These are phyloP conservation scores for Aspergillus fischeri DNA, from an alignment of 2,329 filamentous ascomycete genomes.

Conservation along the genomic window DNA sequence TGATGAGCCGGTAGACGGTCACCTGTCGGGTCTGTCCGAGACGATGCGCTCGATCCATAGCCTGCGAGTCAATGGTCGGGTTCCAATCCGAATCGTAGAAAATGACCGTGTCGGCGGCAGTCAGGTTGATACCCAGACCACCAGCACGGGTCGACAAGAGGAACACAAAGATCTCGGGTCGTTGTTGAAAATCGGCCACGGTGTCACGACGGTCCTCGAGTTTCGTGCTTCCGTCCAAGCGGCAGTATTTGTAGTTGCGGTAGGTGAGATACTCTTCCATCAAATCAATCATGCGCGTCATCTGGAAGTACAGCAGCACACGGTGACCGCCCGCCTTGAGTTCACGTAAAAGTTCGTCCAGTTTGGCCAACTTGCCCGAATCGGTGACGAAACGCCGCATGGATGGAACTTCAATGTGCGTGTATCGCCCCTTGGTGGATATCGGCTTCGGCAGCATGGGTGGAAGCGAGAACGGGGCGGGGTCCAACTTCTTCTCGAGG, in stretches of 20 bases:
- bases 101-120: slow-evolving; percentile 94
- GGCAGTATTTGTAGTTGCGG: slow-evolving; percentile 98
- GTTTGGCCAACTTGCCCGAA: slow-evolving; percentile 88
- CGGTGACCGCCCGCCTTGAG: slow-evolving; percentile 91
- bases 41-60: slow-evolving; percentile 98
- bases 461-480: slow-evolving; percentile 50
- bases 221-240: slow-evolving; percentile 94
- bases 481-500: slow-evolving; percentile 67
- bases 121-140: slow-evolving; percentile 96
- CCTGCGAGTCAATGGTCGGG: slow-evolving; percentile 95
- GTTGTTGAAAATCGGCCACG: slow-evolving; percentile 91
- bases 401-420: slow-evolving; percentile 85
- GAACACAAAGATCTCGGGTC: slow-evolving; percentile 95
- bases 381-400: slow-evolving; percentile 98
- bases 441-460: slow-evolving; percentile 76
- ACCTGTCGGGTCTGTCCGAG: slow-evolving; percentile 94
- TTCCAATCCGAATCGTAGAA: slow-evolving; percentile 99
- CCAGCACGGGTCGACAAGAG: slow-evolving; percentile 91
- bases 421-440: slow-evolving; percentile 78
- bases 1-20: slow-evolving; percentile 96
- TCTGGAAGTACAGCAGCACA: slow-evolving; percentile 98
- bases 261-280: slow-evolving; percentile 99
- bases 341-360: slow-evolving; percentile 80
- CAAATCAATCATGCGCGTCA: slow-evolving; percentile 99
- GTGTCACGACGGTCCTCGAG: slow-evolving; percentile 95